Evolutionary conservation across 2,329 filamentous ascomycete species (phyloP).

Genomic region (Tolypocladium pustulatum): DNA sequence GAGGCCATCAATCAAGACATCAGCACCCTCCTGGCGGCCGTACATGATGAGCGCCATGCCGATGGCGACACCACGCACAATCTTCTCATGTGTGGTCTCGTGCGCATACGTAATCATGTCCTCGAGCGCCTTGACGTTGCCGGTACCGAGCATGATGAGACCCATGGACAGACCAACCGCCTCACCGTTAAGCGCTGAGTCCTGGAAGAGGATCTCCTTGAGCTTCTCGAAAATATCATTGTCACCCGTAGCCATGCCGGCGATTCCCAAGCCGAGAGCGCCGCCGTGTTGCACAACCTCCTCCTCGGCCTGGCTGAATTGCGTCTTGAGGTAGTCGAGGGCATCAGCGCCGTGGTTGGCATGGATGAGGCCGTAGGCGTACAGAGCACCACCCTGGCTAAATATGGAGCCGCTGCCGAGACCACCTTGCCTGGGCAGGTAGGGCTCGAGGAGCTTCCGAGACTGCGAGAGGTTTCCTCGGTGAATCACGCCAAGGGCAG

Average conservation of each 20-base stretch:
- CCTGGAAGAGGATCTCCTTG: conserved; percentile 77
- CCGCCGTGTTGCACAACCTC: conserved; percentile 97
- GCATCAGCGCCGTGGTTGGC: conserved; percentile 94
- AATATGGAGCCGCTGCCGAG: conserved; percentile 79
- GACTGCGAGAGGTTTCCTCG: conserved; percentile 90
- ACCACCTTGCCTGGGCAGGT: conserved; percentile 69
- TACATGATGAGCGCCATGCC: conserved; percentile 99
- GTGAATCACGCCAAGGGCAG: conserved; percentile 92
- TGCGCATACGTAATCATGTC: conserved; percentile 98
- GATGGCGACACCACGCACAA: conserved; percentile 86
- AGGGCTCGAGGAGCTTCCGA: conserved; percentile 86
- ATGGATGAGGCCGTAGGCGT: conserved; percentile 91
- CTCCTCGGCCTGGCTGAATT: conserved; percentile 67
- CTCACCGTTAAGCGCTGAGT: conserved; percentile 94
- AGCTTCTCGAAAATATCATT: conserved; percentile 86
- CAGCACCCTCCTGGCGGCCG: conserved; percentile 84
- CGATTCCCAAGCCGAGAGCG: conserved; percentile 88
- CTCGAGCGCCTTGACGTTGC: conserved; percentile 83
- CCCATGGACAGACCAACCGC: conserved; percentile 94
- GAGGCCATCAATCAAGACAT: conserved; percentile 87
- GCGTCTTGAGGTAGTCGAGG: conserved; percentile 64
- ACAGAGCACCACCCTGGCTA: conserved; percentile 91
- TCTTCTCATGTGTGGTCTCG: conserved; percentile 98
- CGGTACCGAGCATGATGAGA: conserved; percentile 96
- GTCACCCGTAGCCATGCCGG: conserved; percentile 92